Evolutionary conservation across 2,329 filamentous ascomycete species (phyloP).

Genomic region (Trichoderma simmonsii): DNA sequence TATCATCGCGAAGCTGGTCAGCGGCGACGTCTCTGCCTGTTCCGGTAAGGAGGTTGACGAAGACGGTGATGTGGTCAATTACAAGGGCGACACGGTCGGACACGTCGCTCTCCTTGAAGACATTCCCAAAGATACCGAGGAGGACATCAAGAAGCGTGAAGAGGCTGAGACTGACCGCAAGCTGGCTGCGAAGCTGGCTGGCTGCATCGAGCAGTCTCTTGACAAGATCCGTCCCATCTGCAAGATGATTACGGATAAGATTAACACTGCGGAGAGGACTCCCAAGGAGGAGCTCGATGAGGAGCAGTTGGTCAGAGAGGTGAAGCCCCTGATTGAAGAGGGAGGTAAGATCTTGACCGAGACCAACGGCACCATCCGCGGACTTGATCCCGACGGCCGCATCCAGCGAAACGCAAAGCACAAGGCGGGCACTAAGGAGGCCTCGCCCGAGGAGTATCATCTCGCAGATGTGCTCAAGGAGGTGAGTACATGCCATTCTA

Average conservation of each 20-base stretch:
- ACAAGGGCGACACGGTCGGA: constrained; percentile 63
- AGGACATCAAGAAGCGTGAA: constrained; percentile 52
- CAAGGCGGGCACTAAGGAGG: constrained; percentile 66
- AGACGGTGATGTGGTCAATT: constrained; percentile 68
- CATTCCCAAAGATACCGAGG: constrained; percentile 41
- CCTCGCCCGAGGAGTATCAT: constrained; percentile 70
- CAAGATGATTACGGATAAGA: constrained; percentile 81
- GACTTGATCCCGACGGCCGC: constrained; percentile 82
- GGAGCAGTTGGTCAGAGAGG: constrained; percentile 79
- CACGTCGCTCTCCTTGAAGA: constrained; percentile 65
- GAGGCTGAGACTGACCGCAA: constrained; percentile 66
- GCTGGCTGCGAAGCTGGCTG: constrained; percentile 72
- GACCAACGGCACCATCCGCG: constrained; percentile 81
- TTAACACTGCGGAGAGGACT: constrained; percentile 75
- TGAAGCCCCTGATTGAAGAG: constrained; percentile 86
- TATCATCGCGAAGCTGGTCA: constrained; percentile 63
- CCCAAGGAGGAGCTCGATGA: constrained; percentile 87
- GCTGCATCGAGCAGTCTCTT: constrained; percentile 71
- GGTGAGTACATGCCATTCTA: constrained; percentile 30
- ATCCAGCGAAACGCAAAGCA: constrained; percentile 84
- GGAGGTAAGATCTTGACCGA: constrained; percentile 78
- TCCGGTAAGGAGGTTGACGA: constrained; percentile 67
- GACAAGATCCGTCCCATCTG: constrained; percentile 82
- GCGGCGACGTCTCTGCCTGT: constrained; percentile 63
- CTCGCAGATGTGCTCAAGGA: constrained; percentile 85